These are phyloP conservation scores for Amauroascus niger DNA, from an alignment of 2,329 filamentous ascomycete species.

Conservation along the genomic window DNA sequence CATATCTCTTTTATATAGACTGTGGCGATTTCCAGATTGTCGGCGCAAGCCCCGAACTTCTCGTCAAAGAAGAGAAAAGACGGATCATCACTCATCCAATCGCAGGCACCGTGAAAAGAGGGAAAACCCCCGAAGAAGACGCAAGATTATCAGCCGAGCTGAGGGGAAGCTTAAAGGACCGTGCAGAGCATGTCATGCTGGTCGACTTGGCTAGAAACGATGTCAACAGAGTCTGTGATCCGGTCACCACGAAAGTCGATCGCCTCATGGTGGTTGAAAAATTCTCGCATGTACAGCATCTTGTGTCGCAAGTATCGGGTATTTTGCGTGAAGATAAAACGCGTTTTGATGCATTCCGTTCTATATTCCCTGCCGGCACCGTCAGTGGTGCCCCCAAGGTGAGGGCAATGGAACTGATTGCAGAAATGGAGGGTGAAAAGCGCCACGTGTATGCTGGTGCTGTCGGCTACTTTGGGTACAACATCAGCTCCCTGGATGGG, in stretches of 20 bases:
- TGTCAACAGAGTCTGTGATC: slow-evolving; percentile 90
- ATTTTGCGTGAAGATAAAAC: slow-evolving; percentile 74
- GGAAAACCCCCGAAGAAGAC: slow-evolving; percentile 71
- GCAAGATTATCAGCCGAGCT: slow-evolving; percentile 67
- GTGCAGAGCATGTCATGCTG: slow-evolving; percentile 93
- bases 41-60: slow-evolving; percentile 84
- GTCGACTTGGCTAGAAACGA: slow-evolving; percentile 95
- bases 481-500: slow-evolving; percentile 56
- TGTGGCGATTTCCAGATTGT: slow-evolving; percentile 91
- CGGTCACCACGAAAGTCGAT: slow-evolving; percentile 79
- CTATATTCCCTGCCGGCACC: slow-evolving; percentile 93
- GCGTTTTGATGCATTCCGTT: slow-evolving; percentile 88
- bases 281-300: slow-evolving; percentile 95
- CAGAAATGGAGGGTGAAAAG: slow-evolving; percentile 88
- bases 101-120: slow-evolving; percentile 86
- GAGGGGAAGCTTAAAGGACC: slow-evolving; percentile 74
- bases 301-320: slow-evolving; percentile 91
- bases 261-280: slow-evolving; percentile 87
- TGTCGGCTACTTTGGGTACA: slow-evolving; percentile 92
- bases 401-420: slow-evolving; percentile 92
- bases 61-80: slow-evolving; percentile 81
- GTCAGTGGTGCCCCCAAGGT: slow-evolving; percentile 95
- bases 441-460: slow-evolving; percentile 91
- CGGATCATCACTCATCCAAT: slow-evolving; percentile 94
- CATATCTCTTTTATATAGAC: slow-evolving; percentile 93